Percentiles rank a stretch among this genome's conserved stretches.
These are phyloP conservation scores for Carex sylvatica DNA, from an alignment of 202 grass and related monocot species.

Conservation along the genomic window DNA sequence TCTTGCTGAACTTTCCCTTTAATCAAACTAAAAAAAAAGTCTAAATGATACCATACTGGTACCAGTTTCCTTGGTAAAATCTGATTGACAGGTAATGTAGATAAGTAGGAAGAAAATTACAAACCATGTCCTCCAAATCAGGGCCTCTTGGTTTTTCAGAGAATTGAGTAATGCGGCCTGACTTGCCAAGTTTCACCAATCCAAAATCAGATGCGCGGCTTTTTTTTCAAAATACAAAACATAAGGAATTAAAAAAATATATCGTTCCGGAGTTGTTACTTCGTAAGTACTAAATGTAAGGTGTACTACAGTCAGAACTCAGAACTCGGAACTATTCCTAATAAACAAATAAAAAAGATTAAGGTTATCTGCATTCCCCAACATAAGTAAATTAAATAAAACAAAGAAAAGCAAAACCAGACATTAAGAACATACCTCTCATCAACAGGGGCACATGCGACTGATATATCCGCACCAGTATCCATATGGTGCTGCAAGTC, in stretches of 20 bases:
- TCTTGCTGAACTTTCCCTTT: background rate
- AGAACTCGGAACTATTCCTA: background rate
- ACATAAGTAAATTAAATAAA: background rate
- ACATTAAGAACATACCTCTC: conserved; percentile 42
- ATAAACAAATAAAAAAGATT: background rate
- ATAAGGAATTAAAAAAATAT: conserved; percentile 27
- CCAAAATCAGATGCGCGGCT: conserved; percentile 78
- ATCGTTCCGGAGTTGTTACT: conserved; percentile 8
- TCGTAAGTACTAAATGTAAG: background rate
- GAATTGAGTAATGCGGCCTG: conserved; percentile 57
- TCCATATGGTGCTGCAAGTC: conserved; percentile 66
- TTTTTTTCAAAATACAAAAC: conserved; percentile 4
- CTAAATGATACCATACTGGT: background rate
- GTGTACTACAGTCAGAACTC: background rate
- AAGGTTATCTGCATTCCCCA: conserved; percentile 24
- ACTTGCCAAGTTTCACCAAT: conserved; percentile 56
- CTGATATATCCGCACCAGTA: conserved; percentile 58
- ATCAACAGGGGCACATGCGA: conserved; percentile 50
- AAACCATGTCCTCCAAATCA: conserved; percentile 59
- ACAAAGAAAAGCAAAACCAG: background rate
- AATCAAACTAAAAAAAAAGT: background rate
- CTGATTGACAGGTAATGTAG: background rate
- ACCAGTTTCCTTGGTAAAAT: background rate
- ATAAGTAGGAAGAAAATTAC: conserved; percentile 12
- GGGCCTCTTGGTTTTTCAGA: conserved; percentile 58